Conservation (phyloP, 1,139 yeast genomes). For the Yamadazyma spencermartinsiae region DNA sequence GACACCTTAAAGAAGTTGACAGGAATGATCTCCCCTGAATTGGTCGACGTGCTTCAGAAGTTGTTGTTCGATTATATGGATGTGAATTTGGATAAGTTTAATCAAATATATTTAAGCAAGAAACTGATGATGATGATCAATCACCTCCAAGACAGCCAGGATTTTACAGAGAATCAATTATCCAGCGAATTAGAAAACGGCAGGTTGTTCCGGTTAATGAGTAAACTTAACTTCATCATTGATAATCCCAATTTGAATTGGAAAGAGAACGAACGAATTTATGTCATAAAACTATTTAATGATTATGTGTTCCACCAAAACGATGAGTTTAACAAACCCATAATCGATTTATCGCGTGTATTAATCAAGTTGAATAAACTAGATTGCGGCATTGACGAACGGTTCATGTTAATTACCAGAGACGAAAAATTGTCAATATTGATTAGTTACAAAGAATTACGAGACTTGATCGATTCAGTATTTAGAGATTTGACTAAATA, state of each 20-base stretch:
- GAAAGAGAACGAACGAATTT: constrained; percentile 77
- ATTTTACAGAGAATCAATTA: constrained; percentile 66
- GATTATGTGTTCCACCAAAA: constrained; percentile 85
- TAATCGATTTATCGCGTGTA: constrained; percentile 81
- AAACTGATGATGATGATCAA: constrained; percentile 42
- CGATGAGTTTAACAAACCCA: constrained; percentile 75
- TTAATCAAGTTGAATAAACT: constrained; percentile 77
- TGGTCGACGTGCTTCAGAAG: constrained; percentile 19
- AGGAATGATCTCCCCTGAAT: constrained; percentile 23
- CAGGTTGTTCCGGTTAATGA: constrained; percentile 74
- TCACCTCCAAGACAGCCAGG: constrained; percentile 57
- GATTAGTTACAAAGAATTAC: constrained; percentile 76
- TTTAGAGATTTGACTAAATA: constrained; percentile 51
- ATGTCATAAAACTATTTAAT: constrained; percentile 73
- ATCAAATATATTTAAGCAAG: constrained; percentile 29
- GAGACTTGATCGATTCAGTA: constrained; percentile 69
- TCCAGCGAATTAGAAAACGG: constrained; percentile 84
- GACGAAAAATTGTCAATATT: constrained; percentile 84
- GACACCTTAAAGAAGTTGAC: constrained; percentile 19
- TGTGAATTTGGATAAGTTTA: constrained; percentile 30
- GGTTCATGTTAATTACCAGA: constrained; percentile 70
- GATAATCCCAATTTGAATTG: constrained; percentile 71
- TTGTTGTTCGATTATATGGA: constrained; percentile 15
- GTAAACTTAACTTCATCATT: constrained; percentile 76
- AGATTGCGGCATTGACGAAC: constrained; percentile 91